Evolutionary conservation across 2,329 filamentous ascomycete species (phyloP), one percentile per base, ranked within the genome.

Genomic region (Aspergillus glaucus): DNA sequence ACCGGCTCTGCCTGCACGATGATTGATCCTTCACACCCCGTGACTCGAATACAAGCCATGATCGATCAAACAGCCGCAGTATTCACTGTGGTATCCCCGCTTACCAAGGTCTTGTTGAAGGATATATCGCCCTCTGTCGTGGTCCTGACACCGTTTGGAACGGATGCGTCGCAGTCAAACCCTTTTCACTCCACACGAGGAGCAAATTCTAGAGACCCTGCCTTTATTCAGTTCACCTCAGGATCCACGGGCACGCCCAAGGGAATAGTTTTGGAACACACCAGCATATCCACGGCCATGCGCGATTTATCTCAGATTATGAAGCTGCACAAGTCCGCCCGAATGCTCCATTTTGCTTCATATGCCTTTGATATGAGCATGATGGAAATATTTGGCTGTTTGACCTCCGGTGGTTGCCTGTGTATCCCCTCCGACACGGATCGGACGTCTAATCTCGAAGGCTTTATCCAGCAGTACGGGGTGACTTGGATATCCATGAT

Each of bases 401-500:
- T 66, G 28, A 62, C 62, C 60, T 59, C 68, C 17, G 75, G 76
- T 44, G 75, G 74, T 17, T 73, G 70, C 21, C 64, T 78, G 6
- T 77, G 75, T 54, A 69, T 78, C 9, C 74, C 74, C 1, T 72
- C 68, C 52, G 62, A 74, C 55, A 59, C 72, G 41, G 70, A 75
- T 15, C 69, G 75, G 2, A 63, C 76, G 51, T 75, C 75, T 47
- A 72, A 77, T 50, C 65, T 77, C 19, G 66, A 70, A 12, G 72
- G 71, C 9, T 73, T 55, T 2, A 77, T 77, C 32, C 69, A 71
- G 5, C 62, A 72, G 0, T 75, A 80, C 70, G 67, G 75, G 14
- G 76, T 78, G 26, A 77, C 72, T 15, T 73, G 69, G 63, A 65
- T 68, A 9, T 62, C 69, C 46, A 57, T 76, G 14, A 78, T 75